These are phyloP conservation scores for Talaromyces sp. DNA, from an alignment of 2,329 filamentous ascomycete species.

Conservation along the genomic window DNA sequence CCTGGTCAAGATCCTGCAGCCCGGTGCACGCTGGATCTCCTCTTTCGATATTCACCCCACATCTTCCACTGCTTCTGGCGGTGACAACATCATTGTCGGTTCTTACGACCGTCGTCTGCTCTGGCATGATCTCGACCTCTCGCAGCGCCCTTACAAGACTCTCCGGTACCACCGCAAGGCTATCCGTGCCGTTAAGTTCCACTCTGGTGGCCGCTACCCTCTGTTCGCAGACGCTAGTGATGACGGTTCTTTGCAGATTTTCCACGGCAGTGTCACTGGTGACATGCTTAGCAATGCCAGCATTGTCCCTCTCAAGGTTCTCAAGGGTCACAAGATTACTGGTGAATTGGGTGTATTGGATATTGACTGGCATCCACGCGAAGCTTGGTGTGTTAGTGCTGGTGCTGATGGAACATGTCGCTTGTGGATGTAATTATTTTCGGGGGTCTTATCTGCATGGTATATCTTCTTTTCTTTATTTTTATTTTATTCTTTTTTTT, in stretches of 20 bases:
- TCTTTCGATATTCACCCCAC: constrained; percentile 86
- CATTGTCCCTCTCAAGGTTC: constrained; percentile 93
- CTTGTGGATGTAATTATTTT: constrained; percentile 70
- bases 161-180: constrained; percentile 92
- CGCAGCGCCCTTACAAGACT: constrained; percentile 89
- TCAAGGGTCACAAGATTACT: constrained; percentile 85
- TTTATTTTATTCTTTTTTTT: constrained; percentile 23
- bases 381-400: constrained; percentile 92
- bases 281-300: constrained; percentile 96
- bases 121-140: constrained; percentile 96
- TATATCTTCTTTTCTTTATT: constrained; percentile 24
- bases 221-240: constrained; percentile 95
- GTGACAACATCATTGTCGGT: constrained; percentile 91
- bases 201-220: constrained; percentile 73
- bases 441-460: constrained; percentile 24
- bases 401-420: constrained; percentile 92
- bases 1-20: constrained; percentile 88
- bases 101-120: constrained; percentile 92
- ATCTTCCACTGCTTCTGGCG: constrained; percentile 88
- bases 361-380: constrained; percentile 90
- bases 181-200: constrained; percentile 85
- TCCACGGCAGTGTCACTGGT: constrained; percentile 93
- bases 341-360: constrained; percentile 88
- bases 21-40: constrained; percentile 92
- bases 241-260: constrained; percentile 91